phyloP scores from a whole-genome alignment of 768 basidiomycete species.

The Epithele typhae region DNA sequence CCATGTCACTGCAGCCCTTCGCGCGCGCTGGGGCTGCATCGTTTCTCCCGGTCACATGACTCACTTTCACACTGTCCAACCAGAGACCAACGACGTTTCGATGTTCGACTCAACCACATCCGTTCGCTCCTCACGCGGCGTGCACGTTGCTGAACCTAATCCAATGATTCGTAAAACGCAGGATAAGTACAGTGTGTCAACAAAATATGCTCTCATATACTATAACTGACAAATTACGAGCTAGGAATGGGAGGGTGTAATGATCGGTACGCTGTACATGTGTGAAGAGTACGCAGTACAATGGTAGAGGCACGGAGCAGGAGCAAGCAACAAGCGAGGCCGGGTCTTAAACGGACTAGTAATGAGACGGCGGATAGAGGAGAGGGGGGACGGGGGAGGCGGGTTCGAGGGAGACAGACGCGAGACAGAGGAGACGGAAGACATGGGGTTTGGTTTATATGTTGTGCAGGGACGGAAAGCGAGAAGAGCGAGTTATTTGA shows the following conservation, averaged over 20 bases:
- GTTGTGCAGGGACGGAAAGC: conserved; percentile 24
- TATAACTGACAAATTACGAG: conserved; percentile 59
- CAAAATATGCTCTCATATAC: conserved; percentile 60
- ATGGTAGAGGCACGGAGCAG: conserved; percentile 3
- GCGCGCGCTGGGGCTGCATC: no score
- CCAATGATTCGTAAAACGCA: conserved; percentile 25
- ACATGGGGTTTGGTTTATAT: neutral
- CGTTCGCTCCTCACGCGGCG: no score
- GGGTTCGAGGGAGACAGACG: conserved; percentile 1
- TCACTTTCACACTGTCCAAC: no score
- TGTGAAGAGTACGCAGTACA: conserved; percentile 25
- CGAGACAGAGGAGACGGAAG: neutral
- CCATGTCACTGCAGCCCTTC: no score
- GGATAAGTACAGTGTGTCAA: conserved; percentile 74
- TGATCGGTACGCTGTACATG: conserved; percentile 30
- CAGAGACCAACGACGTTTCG: no score
- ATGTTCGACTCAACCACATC: no score
- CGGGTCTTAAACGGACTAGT: conserved; percentile 16
- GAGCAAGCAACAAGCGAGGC: conserved; percentile 15
- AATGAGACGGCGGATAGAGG: conserved; percentile 16
- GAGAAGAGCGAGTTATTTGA: conserved; percentile 26
- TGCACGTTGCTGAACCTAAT: conserved; percentile 17
- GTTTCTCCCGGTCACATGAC: no score
- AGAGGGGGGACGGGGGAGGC: conserved; percentile 1
- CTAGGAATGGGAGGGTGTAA: conserved; percentile 23